Conservation (phyloP, 2,329 filamentous ascomycete genomes). For the Pseudogymnoascus sp. region DNA sequence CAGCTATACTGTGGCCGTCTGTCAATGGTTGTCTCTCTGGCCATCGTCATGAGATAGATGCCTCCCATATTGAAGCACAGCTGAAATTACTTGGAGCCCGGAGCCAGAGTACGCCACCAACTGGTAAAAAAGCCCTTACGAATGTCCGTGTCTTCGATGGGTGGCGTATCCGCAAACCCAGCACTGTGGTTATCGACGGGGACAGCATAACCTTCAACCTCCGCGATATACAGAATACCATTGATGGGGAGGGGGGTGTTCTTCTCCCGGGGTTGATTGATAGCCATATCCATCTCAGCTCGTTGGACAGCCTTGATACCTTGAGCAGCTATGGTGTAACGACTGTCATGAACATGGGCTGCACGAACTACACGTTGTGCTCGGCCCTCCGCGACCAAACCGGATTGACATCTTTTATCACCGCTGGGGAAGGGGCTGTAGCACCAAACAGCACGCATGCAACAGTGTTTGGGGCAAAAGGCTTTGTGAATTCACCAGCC, state of each 20-base stretch:
- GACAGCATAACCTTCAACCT: slow-evolving; percentile 5
- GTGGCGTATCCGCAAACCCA: slow-evolving; percentile 1
- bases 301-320: slow-evolving; percentile 17
- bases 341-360: slow-evolving; percentile 24
- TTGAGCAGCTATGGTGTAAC: slow-evolving; percentile 24
- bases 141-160: slow-evolving; percentile 11
- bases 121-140: slow-evolving; percentile 4
- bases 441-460: slow-evolving; percentile 9
- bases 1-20: not conserved
- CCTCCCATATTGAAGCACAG: not conserved
- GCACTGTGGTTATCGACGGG: slow-evolving; percentile 10
- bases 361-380: slow-evolving; percentile 16
- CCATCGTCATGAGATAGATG: not conserved
- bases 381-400: slow-evolving; percentile 8
- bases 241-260: slow-evolving; percentile 23
- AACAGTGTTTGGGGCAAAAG: not conserved
- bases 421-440: slow-evolving; percentile 5
- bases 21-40: not conserved
- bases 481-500: not conserved
- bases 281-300: slow-evolving; percentile 22
- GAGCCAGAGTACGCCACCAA: not conserved
- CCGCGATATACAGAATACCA: not conserved
- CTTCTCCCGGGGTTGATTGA: slow-evolving; percentile 27
- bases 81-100: not conserved
- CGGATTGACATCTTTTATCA: slow-evolving; percentile 9